Evolutionary conservation across 2,329 filamentous ascomycete genomes (phyloP).

Genomic region (Sphaerulina musiva): DNA sequence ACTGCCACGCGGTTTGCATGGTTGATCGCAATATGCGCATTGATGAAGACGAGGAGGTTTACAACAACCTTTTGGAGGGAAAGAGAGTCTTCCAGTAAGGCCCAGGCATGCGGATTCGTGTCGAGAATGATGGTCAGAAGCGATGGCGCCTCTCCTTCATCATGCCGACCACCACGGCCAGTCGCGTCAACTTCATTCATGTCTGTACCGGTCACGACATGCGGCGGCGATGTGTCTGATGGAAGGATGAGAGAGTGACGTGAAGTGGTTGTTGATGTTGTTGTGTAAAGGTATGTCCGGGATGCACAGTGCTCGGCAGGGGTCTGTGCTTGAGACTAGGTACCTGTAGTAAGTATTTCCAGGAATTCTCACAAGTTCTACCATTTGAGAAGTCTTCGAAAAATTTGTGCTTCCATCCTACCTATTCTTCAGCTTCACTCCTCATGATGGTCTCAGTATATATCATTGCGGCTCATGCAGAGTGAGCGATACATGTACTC

Average conservation of each 20-base stretch:
- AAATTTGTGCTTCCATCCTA: no score
- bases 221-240: neutral
- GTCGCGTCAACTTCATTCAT: slow-evolving; percentile 63
- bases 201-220: neutral
- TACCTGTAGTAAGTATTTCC: no score
- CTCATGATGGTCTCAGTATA: no score
- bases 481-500: no score
- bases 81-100: slow-evolving; percentile 64
- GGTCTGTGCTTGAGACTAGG: no score
- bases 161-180: slow-evolving; percentile 34
- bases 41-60: slow-evolving; percentile 90
- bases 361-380: no score
- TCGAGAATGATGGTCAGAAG: slow-evolving; percentile 88
- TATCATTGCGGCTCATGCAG: no score
- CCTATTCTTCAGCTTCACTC: no score
- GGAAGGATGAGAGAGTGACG: neutral
- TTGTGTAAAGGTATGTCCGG: no score
- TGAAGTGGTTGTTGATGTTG: neutral
- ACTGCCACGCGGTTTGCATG: slow-evolving; percentile 89
- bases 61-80: slow-evolving; percentile 79
- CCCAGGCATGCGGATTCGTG: slow-evolving; percentile 94
- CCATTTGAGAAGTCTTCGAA: no score
- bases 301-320: no score
- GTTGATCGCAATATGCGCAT: slow-evolving; percentile 90
- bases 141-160: slow-evolving; percentile 55